Base-by-base conservation (phyloP, 2,329 filamentous ascomycete species). In the Geosmithia morbida region DNA sequence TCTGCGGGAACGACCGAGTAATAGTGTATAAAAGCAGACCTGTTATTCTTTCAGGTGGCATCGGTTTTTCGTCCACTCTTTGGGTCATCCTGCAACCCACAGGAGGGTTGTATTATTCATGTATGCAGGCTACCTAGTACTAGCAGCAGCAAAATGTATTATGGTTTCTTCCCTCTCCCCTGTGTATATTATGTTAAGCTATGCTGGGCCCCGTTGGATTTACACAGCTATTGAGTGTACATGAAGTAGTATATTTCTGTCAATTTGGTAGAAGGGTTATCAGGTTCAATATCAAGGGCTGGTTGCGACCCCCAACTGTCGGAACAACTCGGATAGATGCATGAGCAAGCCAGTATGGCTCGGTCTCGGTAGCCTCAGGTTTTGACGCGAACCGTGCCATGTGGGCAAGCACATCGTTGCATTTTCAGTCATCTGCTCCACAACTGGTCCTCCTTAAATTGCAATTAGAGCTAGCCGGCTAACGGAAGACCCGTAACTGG, bases 1-100 rank as follows among this genome's bases (percentile, higher is more conserved):
- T n/a, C 41, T 64, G 43, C 56, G 48, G 45, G 48, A 54, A 44
- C 51, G 54, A 11, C 55, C 57, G 18, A 59, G 51, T 16, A 56
- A 49, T 3, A 45, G 11, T 43, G 41, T 43, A 43, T 43, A 20
- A 43, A 26, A 43, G 33, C 33, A 37, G 33, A 37, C 33, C 3
- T 37, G 33, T 37, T 11, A 16, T 16, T 16, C 11, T 37, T 16
- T 11, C 6, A 13, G 33, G 11, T 13, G 33, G 14, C 33, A 37
- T 11, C 13, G 14, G 33, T 13, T 11, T 37, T 11, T 11, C 13
- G 33, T 3, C 14, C 33, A 11, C 33, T 16, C 14, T 11, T 7
- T 37, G 33, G 33, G 33, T 37, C 10, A 37, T 37, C 33, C 33
- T 37, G 33, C 33, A 16, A 37, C 33, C 33, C 14, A 11, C 3